Evolutionary conservation across 75 land plant species (phyloP).

Genomic region (Selaginella tamariscina): DNA sequence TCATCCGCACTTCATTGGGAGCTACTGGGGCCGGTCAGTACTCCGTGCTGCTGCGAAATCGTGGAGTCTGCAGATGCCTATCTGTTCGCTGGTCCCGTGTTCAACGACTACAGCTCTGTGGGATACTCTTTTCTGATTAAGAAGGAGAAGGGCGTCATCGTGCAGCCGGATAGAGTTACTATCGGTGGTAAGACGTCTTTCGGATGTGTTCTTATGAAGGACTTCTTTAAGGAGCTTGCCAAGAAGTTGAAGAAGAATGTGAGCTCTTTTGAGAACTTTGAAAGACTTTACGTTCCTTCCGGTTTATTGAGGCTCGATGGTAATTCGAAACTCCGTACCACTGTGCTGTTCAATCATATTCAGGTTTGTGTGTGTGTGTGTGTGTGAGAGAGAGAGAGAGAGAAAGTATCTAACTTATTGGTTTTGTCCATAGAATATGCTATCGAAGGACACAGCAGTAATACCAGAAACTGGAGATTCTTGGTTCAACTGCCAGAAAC

Average conservation of each 20-base stretch:
- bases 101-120: too few species aligned
- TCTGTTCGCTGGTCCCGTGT: too few species aligned
- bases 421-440: conserved; percentile 34
- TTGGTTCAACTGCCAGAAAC: conserved; percentile 48
- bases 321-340: too few species aligned
- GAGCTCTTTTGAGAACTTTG: conserved; percentile 10
- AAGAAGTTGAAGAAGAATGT: conserved; percentile 33
- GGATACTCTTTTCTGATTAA: conserved; percentile 31
- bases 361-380: too few species aligned
- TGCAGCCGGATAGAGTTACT: conserved; percentile 28
- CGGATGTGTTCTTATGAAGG: conserved; percentile 36
- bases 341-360: too few species aligned
- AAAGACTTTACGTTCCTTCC: conserved; percentile 15
- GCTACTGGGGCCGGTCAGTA: conserved; percentile 36
- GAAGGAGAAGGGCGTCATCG: conserved; percentile 30
- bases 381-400: too few species aligned
- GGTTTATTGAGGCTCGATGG: too few species aligned
- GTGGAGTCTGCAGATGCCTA: too few species aligned
- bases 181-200: conserved; percentile 29
- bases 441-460: conserved; percentile 28
- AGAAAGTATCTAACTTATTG: too few species aligned
- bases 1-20: conserved; percentile 31
- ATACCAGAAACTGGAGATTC: conserved; percentile 41
- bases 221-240: conserved; percentile 26
- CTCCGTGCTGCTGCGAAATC: conserved; percentile 26